A percentile compares a stretch with the other conserved stretches of the same genome.
phyloP scores from a whole-genome alignment of 768 basidiomycete genomes.

The Leccinum longicurvipes region DNA sequence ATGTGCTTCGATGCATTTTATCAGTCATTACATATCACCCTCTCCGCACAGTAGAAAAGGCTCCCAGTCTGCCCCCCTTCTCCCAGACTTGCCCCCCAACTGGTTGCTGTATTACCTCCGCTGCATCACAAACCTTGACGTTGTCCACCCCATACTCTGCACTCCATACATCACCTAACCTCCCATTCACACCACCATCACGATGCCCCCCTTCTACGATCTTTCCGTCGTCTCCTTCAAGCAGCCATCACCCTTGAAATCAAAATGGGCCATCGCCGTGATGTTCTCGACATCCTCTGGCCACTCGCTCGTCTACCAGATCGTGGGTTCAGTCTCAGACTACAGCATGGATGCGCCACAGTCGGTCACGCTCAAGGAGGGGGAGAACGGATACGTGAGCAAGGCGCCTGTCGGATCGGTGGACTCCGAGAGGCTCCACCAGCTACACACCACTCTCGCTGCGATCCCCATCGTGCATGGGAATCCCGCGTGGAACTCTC shows the following conservation, averaged over 20 bases:
- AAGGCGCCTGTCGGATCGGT: constrained; percentile 24
- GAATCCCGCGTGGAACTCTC: constrained; percentile 28
- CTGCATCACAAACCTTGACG: background rate
- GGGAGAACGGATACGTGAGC: constrained; percentile 26
- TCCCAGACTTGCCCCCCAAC: background rate
- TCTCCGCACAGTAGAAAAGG: constrained; percentile 21
- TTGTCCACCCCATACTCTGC: background rate
- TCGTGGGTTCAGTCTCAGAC: constrained; percentile 25
- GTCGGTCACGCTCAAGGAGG: constrained; percentile 30
- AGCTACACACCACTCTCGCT: constrained; percentile 27
- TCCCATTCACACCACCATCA: background rate
- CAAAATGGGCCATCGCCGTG: constrained; percentile 28
- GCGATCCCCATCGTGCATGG: constrained; percentile 24
- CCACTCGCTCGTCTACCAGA: constrained; percentile 32
- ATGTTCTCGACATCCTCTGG: constrained; percentile 26
- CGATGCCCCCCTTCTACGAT: constrained; percentile 35
- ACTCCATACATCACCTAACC: background rate
- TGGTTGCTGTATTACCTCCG: background rate
- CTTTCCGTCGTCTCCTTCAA: constrained; percentile 29
- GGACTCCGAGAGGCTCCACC: constrained; percentile 29
- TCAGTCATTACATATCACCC: constrained; percentile 14
- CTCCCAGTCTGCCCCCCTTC: background rate
- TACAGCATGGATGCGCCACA: constrained; percentile 32
- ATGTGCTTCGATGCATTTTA: constrained; percentile 12
- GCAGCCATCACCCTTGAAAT: constrained; percentile 17